Conservation (phyloP, 2,329 filamentous ascomycete genomes). For the Xylariaceae sp. region DNA sequence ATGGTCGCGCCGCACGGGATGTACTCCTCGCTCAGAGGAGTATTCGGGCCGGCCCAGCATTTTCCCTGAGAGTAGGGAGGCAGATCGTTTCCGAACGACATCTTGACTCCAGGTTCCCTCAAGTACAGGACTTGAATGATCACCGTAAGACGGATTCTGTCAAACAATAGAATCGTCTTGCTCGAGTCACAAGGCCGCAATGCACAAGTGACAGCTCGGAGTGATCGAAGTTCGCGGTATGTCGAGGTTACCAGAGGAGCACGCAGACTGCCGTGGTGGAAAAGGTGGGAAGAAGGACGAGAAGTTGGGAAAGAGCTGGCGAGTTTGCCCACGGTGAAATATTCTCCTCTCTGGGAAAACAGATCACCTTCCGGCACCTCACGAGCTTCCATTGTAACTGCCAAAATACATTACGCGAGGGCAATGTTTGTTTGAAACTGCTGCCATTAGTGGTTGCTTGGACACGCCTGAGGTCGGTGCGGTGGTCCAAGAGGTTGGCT, state of each 20-base stretch:
- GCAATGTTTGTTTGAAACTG: no score
- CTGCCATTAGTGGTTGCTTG: no score
- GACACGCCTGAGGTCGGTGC: no score
- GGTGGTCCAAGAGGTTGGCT: no score
- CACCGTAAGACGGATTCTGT: no score
- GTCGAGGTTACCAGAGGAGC: not conserved
- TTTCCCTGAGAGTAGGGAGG: slow-evolving; percentile 21
- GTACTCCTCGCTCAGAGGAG: slow-evolving; percentile 13
- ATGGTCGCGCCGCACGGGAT: slow-evolving; percentile 25
- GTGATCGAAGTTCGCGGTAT: not conserved
- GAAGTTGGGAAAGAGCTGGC: slow-evolving; percentile 3
- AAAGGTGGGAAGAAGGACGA: not conserved
- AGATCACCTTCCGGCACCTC: not conserved
- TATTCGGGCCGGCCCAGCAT: slow-evolving; percentile 20
- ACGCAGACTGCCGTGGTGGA: not conserved
- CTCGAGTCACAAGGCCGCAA: not conserved
- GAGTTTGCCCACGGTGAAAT: slow-evolving; percentile 7
- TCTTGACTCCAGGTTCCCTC: no score
- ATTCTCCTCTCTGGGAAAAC: not conserved
- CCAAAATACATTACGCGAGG: no score
- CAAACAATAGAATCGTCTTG: no score
- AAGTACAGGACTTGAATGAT: no score
- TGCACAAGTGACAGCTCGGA: not conserved
- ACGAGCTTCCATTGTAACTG: not conserved
- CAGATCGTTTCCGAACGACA: not conserved